Evolutionary conservation across 495 filamentous ascomycete species (phyloP).

Genomic region (Darksidea phi): DNA sequence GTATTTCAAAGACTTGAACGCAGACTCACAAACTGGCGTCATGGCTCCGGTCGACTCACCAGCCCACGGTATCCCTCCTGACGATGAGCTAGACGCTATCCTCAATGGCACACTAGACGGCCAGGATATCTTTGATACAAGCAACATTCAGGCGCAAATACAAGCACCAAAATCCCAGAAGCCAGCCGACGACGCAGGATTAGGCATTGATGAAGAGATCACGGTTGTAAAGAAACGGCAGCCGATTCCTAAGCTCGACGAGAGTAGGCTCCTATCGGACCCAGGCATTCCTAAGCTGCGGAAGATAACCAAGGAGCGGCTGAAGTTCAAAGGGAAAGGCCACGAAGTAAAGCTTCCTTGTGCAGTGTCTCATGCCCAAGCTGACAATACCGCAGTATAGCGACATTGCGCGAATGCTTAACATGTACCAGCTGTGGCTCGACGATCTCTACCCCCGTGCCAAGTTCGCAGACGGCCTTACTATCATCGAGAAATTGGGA

Average conservation of each 20-base stretch:
- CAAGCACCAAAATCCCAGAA: conserved; percentile 9
- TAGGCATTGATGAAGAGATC: conserved; percentile 86
- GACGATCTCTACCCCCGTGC: conserved; percentile 94
- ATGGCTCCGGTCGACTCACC: conserved; percentile 14
- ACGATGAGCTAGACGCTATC: conserved; percentile 57
- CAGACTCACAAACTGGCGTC: neutral
- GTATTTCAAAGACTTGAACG: neutral
- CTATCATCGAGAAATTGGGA: conserved; percentile 91
- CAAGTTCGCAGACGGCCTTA: conserved; percentile 84
- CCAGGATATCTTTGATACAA: conserved; percentile 47
- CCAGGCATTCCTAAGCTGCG: conserved; percentile 81
- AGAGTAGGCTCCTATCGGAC: conserved; percentile 70
- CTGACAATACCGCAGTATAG: conserved; percentile 60
- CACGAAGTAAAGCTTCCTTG: conserved; percentile 64
- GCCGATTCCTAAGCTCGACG: conserved; percentile 82
- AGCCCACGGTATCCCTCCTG: conserved; percentile 1
- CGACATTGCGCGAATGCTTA: conserved; percentile 77
- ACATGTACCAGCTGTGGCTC: conserved; percentile 94
- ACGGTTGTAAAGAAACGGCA: conserved; percentile 71
- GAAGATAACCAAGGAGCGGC: conserved; percentile 62
- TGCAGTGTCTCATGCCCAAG: neutral
- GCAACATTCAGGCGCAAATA: conserved; percentile 32
- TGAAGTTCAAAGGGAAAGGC: conserved; percentile 88
- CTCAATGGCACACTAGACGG: conserved; percentile 60
- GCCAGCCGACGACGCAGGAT: conserved; percentile 36